Evolutionary conservation across 148 eudicot species (phyloP).

Genomic region (Silene latifolia): DNA sequence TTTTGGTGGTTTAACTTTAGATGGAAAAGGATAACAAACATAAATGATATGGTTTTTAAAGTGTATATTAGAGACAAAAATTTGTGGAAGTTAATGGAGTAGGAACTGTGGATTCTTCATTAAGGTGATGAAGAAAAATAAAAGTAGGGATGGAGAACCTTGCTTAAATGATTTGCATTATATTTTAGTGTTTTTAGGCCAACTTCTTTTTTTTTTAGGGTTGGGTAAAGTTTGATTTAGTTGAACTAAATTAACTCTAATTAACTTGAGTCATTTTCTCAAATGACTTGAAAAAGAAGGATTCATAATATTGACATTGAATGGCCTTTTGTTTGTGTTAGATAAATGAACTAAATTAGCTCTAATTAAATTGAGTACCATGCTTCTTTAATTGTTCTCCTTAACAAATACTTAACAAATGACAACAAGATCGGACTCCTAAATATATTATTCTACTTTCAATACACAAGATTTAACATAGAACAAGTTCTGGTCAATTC

Average conservation of each 20-base stretch:
- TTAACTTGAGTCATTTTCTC: too few species aligned
- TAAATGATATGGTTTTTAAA: slow-evolving; percentile 19
- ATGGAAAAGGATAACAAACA: slow-evolving; percentile 21
- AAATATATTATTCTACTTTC: too few species aligned
- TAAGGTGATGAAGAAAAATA: not conserved
- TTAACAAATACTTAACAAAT: too few species aligned
- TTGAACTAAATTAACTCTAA: slow-evolving; percentile 11
- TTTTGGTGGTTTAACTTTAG: slow-evolving; percentile 26
- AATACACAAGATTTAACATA: too few species aligned
- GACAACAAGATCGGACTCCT: too few species aligned
- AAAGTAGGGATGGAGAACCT: not conserved
- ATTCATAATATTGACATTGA: too few species aligned
- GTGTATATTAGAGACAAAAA: slow-evolving; percentile 23
- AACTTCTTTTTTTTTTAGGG: not conserved
- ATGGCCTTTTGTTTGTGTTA: too few species aligned
- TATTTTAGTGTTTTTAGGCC: slow-evolving; percentile 13
- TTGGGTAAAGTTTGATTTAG: not conserved
- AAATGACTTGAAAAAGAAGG: too few species aligned
- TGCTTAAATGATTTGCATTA: slow-evolving; percentile 16
- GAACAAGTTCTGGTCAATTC: too few species aligned
- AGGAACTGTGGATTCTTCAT: slow-evolving; percentile 17
- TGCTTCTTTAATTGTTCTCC: too few species aligned
- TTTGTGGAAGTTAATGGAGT: slow-evolving; percentile 22
- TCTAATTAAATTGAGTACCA: too few species aligned
- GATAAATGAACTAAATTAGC: too few species aligned